phyloP scores from a whole-genome alignment of 805 yeast genomes.

The Wickerhamiella australiensis region DNA sequence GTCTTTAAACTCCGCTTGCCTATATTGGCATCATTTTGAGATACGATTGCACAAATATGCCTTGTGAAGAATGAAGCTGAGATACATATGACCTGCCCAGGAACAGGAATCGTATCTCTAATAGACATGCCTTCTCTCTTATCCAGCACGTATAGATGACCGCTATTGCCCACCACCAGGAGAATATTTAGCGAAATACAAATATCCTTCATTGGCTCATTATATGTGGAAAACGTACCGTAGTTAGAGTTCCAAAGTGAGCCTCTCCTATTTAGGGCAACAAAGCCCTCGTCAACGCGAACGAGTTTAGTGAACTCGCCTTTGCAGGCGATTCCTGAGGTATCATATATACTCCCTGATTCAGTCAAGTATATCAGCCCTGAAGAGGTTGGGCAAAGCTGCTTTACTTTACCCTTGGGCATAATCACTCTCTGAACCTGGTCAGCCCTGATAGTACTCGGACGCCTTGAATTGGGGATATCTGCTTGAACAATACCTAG shows the following conservation, averaged over 20 bases:
- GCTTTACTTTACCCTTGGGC: not conserved
- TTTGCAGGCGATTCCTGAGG: not conserved
- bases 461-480: not conserved
- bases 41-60: not conserved
- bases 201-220: not conserved
- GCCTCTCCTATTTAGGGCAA: not conserved
- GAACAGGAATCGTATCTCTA: not conserved
- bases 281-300: not conserved
- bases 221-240: not conserved
- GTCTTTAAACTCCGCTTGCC: not conserved
- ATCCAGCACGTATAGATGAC: not conserved
- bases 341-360: not conserved
- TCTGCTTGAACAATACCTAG: not conserved
- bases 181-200: not conserved
- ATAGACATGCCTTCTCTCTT: not conserved
- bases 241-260: not conserved
- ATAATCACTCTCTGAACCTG: not conserved
- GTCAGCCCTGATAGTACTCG: not conserved
- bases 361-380: not conserved
- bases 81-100: not conserved
- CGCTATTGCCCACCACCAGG: not conserved
- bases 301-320: not conserved
- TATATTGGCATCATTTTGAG: not conserved
- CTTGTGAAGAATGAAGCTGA: not conserved
- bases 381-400: not conserved